Percentiles rank a stretch among this genome's conserved stretches.
Evolutionary conservation across 148 eudicot genomes (phyloP).

Genomic region (Selenicereus undatus): DNA sequence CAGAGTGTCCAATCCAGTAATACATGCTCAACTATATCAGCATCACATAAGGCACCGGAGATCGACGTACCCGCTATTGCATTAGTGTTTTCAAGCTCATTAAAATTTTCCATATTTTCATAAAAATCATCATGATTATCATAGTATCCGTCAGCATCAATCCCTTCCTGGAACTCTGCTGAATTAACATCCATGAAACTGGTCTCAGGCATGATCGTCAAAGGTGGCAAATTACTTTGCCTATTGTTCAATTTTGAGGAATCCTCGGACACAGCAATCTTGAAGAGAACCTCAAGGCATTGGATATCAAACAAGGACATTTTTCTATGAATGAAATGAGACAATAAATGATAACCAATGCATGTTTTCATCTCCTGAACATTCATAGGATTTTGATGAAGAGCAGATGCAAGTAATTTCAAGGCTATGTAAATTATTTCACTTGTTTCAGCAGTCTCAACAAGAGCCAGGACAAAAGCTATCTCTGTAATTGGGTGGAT

Average conservation of each 20-base stretch:
- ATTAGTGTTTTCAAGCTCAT: slow-evolving; percentile 72
- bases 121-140: slow-evolving; percentile 89
- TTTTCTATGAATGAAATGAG: slow-evolving; percentile 72
- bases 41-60: slow-evolving; percentile 84
- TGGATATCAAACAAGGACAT: slow-evolving; percentile 96
- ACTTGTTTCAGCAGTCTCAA: slow-evolving; percentile 95
- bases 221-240: slow-evolving; percentile 44
- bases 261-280: slow-evolving; percentile 96
- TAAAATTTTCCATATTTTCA: slow-evolving; percentile 68
- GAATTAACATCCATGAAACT: slow-evolving; percentile 67
- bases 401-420: slow-evolving; percentile 83
- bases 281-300: slow-evolving; percentile 88
- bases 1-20: slow-evolving; percentile 97
- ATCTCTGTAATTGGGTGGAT: slow-evolving; percentile 88
- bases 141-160: slow-evolving; percentile 72
- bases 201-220: slow-evolving; percentile 40
- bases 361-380: slow-evolving; percentile 81
- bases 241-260: slow-evolving; percentile 50
- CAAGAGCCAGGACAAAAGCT: slow-evolving; percentile 85
- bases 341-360: slow-evolving; percentile 88
- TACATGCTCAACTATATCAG: slow-evolving; percentile 98
- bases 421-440: slow-evolving; percentile 95
- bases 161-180: slow-evolving; percentile 83
- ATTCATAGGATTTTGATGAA: slow-evolving; percentile 92
- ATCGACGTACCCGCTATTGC: slow-evolving; percentile 68